Base-by-base conservation (phyloP, 2,329 filamentous ascomycete genomes). In the Epichloe gansuensis region DNA sequence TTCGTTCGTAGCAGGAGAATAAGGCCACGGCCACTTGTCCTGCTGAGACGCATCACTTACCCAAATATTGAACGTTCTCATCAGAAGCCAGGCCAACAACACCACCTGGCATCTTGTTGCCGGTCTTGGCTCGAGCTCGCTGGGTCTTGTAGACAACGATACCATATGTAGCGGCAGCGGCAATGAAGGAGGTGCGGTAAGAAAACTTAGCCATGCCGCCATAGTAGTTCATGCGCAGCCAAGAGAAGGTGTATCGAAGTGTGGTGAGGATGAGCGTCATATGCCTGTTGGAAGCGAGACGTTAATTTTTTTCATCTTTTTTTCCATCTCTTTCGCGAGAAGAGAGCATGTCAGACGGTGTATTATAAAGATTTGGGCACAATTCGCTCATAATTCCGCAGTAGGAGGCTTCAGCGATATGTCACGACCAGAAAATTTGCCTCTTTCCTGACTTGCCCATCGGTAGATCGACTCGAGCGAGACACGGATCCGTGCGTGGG, bases 111-210 rank as follows among this genome's bases (percentile, higher is more conserved):
- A 82, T 69, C 67, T 75, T 82, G 56, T 75, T 82, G 58, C 85
- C 84, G 48, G 83, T 77, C 78, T 88, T 86, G 62, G 86, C 79
- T 60, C 89, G 86, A 61, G 91, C 88, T 60, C 91, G 84, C 75
- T 91, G 88, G 54, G 89, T 91, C 81, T 98, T 98, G 79, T 95
- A 97, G 57, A 98, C 91, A 48, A 98, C 93, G 60, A 98, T 97
- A 59, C 93, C 91, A 70, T 98, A 98, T 11, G 93, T 97, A 48
- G 83, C 81, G 47, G 90, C 89, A 5, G 93, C 93, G 3, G 91
- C 85, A 61, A 96, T 60, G 69, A 98, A 98, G 54, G 91, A 88
- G 52, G 85, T 81, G 63, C 93, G 91, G 75, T 98, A 98, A 53
- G 86, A 86, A 69, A 93, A 83, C 60, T 81, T 77, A 47, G 91